These are phyloP conservation scores for Lathyrus sativus DNA, from an alignment of 306 rosid species.

Conservation along the genomic window DNA sequence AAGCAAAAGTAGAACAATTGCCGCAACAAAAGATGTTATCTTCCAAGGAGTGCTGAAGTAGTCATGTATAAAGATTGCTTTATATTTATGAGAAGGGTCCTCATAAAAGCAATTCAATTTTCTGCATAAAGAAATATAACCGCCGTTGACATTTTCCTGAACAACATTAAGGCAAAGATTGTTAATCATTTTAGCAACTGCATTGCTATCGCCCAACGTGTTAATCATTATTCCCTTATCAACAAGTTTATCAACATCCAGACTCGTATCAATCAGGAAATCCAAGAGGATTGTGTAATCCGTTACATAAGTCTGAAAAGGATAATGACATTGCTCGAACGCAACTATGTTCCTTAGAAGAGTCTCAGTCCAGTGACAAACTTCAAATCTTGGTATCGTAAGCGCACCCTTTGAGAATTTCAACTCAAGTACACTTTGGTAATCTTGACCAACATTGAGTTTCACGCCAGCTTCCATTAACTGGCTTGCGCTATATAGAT, in stretches of 20 bases:
- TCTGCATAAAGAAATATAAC: not conserved
- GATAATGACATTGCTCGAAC: slow-evolving; percentile 43
- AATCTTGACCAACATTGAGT: slow-evolving; percentile 11
- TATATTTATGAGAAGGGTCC: slow-evolving; percentile 21
- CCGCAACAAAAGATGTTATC: slow-evolving; percentile 25
- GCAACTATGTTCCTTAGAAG: slow-evolving; percentile 37
- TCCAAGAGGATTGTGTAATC: slow-evolving; percentile 33
- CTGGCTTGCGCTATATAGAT: slow-evolving; percentile 32
- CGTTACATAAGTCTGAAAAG: slow-evolving; percentile 30
- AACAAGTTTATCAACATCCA: slow-evolving; percentile 39
- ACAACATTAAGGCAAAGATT: slow-evolving; percentile 26
- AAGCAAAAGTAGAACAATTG: slow-evolving; percentile 30
- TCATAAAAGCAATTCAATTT: slow-evolving; percentile 30
- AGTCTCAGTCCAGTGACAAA: slow-evolving; percentile 35
- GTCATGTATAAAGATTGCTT: slow-evolving; percentile 34
- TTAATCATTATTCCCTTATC: slow-evolving; percentile 35
- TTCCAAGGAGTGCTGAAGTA: slow-evolving; percentile 43
- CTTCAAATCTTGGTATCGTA: slow-evolving; percentile 33
- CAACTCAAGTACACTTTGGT: slow-evolving; percentile 32
- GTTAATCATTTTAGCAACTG: slow-evolving; percentile 38
- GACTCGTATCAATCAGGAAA: slow-evolving; percentile 34
- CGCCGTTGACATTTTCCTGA: slow-evolving; percentile 29
- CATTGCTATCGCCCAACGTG: slow-evolving; percentile 33
- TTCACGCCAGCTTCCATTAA: slow-evolving; percentile 31
- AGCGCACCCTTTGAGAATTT: slow-evolving; percentile 26